Base-by-base conservation (phyloP, 2,329 filamentous ascomycete genomes). In the Plectosphaerella plurivora region DNA sequence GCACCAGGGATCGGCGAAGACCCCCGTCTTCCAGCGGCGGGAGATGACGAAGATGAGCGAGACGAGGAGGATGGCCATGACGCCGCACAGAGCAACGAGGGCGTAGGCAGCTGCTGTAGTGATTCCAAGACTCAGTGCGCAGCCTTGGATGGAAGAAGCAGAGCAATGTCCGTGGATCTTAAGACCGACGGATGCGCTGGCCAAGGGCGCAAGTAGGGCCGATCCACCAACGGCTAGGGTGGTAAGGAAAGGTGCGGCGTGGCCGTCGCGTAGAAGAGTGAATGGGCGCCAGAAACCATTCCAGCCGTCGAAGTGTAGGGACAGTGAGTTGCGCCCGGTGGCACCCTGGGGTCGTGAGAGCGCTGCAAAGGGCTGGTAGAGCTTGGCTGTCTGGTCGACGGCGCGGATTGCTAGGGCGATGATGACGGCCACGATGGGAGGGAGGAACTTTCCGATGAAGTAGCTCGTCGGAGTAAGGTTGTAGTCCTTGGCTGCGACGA, bases 351-450 rank as follows among this genome's bases (percentile, higher is more conserved):
- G 56, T 8, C 59, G 62, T 6, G 69, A 63, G 2, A 81, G 60
- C 1, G 70, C 67, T 48, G 72, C 69, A 57, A 76, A 76, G 2
- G 74, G 74, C 52, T 73, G 71, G 39, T 71, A 73, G 11, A 71
- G 63, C 49, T 72, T 71, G 1, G 65, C 70, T 51, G 70, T 68
- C 49, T 66, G 62, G 53, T 73, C 69, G 51, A 75, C 57, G 16
- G 73, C 64, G 3, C 72, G 65, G 33, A 75, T 65, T 0, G 68
- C 67, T 45, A 74, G 68, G 11, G 67, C 64, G 2, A 74, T 61
- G 15, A 69, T 50, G 1, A 75, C 65, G n/a, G 70, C 70, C 1
- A 73, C 50, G 3, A 76, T 63, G 1, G 71, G 59, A 0, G 74
- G 73, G 1, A 76, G 60, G 54, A 75, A 75, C 35, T 69, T 69